Conservation (phyloP, 208 protist species). For the Leishmania major region DNA sequence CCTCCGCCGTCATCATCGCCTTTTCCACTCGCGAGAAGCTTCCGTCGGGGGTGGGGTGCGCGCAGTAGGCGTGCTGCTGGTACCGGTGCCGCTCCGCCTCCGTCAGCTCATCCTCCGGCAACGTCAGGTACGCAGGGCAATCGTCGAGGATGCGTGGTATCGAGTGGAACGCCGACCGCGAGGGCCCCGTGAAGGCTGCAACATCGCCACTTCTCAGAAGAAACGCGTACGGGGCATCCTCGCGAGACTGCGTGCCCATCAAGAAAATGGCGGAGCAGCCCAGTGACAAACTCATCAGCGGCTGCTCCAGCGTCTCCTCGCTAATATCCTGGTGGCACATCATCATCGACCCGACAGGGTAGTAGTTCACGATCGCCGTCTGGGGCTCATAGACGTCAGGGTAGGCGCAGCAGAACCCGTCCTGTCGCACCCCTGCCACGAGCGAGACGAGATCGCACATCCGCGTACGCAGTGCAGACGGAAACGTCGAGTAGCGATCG, state of each 20-base stretch:
- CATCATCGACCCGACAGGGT: conserved; percentile 84
- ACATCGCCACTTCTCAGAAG: conserved; percentile 82
- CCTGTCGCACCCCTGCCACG: conserved; percentile 46
- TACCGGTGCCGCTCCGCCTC: conserved; percentile 32
- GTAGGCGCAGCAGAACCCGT: conserved; percentile 27
- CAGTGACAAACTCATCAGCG: conserved; percentile 78
- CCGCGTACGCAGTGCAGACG: conserved; percentile 36
- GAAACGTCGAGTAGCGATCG: conserved; percentile 62
- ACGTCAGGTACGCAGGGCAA: conserved; percentile 68
- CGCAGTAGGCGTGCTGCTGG: conserved; percentile 42
- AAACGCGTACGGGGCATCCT: conserved; percentile 79
- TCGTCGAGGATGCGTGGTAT: conserved; percentile 86
- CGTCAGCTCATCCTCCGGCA: conserved; percentile 41
- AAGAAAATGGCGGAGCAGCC: conserved; percentile 86
- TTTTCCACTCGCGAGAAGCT: conserved; percentile 40
- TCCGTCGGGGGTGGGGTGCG: conserved; percentile 28
- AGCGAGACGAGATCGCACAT: conserved; percentile 49
- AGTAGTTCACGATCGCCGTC: conserved; percentile 92
- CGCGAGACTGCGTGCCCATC: conserved; percentile 73
- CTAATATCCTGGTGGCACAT: conserved; percentile 93
- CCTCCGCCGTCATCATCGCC: conserved; percentile 30
- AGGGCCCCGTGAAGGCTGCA: conserved; percentile 67
- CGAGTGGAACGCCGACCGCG: conserved; percentile 73
- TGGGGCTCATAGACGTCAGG: conserved; percentile 77
- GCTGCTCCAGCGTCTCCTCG: conserved; percentile 74